Percentiles rank a stretch among this genome's conserved stretches.
Evolutionary conservation across 495 filamentous ascomycete genomes (phyloP).

Genomic region (Neurospora africana): DNA sequence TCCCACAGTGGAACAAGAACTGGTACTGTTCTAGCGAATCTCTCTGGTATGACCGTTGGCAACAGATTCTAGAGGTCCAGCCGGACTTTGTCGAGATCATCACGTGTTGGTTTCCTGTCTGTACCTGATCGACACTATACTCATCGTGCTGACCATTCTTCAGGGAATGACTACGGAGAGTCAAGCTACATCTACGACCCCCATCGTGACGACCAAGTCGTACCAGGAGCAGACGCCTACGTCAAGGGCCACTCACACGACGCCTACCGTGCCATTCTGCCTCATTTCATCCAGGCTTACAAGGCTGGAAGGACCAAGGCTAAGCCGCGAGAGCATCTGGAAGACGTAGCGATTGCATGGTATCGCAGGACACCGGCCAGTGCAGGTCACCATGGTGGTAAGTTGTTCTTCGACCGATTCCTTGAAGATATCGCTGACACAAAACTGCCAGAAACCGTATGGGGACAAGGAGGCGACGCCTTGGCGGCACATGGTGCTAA

Average conservation of each 20-base stretch:
- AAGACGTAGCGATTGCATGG: conserved; percentile 48
- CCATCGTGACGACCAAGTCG: conserved; percentile 32
- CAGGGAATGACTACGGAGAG: conserved; percentile 73
- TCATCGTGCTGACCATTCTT: too few relatives aligned
- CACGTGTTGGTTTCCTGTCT: conserved; percentile 26
- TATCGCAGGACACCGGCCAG: conserved; percentile 44
- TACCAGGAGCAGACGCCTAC: conserved; percentile 40
- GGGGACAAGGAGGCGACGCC: conserved; percentile 34
- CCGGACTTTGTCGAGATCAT: conserved; percentile 57
- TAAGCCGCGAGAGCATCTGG: conserved; percentile 23
- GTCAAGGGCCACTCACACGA: conserved; percentile 30
- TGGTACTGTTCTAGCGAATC: conserved; percentile 64
- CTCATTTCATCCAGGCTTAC: conserved; percentile 56
- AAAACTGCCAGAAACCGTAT: conserved; percentile 24
- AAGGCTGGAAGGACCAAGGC: conserved; percentile 39
- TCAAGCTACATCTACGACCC: conserved; percentile 62
- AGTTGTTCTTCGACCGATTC: conserved; percentile 25
- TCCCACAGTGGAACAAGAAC: conserved; percentile 60
- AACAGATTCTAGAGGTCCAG: conserved; percentile 50
- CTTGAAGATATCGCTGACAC: conserved; percentile 1
- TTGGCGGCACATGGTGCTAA: conserved; percentile 29
- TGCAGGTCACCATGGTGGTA: conserved; percentile 25
- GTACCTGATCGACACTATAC: too few relatives aligned
- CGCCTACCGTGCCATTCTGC: conserved; percentile 40
- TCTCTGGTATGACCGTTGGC: conserved; percentile 68